A percentile compares a stretch with the other conserved stretches of the same genome.
Evolutionary conservation across 169 alveolate species (phyloP).

Genomic region (Cyclospora cayetanensis): DNA sequence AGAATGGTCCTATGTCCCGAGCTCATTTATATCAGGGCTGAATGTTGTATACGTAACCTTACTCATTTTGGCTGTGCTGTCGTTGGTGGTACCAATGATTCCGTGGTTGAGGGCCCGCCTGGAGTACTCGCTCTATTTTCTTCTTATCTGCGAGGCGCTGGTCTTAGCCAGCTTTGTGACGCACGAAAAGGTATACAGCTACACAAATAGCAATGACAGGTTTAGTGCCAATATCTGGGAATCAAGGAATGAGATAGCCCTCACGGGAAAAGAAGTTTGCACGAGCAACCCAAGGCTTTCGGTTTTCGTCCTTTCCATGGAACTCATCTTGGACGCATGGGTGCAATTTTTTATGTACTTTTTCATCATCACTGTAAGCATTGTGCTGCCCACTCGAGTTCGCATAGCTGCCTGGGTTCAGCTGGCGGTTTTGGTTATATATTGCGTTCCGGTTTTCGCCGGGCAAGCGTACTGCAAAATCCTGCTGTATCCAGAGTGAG

Average conservation of each 20-base stretch:
- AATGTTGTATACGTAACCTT: not conserved
- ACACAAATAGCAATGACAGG: not conserved
- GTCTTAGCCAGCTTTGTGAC: not conserved
- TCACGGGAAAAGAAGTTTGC: not conserved
- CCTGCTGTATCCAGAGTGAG: slow-evolving; percentile 7
- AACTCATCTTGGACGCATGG: not conserved
- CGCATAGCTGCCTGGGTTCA: not conserved
- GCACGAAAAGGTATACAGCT: not conserved
- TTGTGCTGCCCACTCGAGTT: not conserved
- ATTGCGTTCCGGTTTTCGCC: not conserved
- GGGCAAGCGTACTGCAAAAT: not conserved
- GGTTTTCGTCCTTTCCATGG: not conserved
- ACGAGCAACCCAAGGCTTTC: not conserved
- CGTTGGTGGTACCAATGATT: not conserved
- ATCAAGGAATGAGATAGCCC: not conserved
- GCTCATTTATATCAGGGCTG: not conserved
- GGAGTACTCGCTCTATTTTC: not conserved
- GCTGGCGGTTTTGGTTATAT: not conserved
- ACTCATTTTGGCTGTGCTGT: not conserved
- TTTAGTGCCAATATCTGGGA: not conserved
- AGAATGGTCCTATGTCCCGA: not conserved
- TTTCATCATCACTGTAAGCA: not conserved
- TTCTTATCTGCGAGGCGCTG: not conserved
- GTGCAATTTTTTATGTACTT: not conserved
- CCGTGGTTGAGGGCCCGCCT: not conserved